Base-by-base conservation (phyloP, 352 stramenopile species). In the Phytophthora capsici region DNA sequence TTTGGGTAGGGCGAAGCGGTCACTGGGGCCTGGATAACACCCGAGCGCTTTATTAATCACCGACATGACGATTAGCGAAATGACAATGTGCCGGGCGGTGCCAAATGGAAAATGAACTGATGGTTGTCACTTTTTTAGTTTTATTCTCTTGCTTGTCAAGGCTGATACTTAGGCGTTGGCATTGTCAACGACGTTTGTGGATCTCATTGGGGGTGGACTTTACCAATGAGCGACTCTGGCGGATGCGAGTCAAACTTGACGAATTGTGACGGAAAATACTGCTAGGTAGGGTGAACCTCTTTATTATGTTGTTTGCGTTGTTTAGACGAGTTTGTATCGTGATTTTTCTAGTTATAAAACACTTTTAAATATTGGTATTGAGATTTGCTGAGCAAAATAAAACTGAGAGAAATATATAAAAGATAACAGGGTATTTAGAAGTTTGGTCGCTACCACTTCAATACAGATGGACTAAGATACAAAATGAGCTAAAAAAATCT, bases 81-180 rank as follows among this genome's bases (percentile, higher is more conserved):
- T 26, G n/a, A 28, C 28, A 17, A 17, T 61, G 53, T 53, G 53
- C 41, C 41, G 41, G 53, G 53, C 55, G 20, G 44, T 55, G 44
- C 44, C 43, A 63, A 63, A 46, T 53, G 41, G 41, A 37, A 53
- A 61, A 30, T 61, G 53, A 19, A 9, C 34, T 41, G 34, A 16
- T 40, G 34, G 34, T 40, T 3, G 16, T 40, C 13, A 17, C 6
- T 41, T 16, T 6, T 12, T 41, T 41, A 17, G 13, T 41, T 16
- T 6, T 6, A 9, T 1, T 17, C 13, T 41, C 5, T 19, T 41
- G 34, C 34, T 41, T 16, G 34, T 41, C 34, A 41, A 41, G 10
- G 25, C 14, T 38, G 2, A 16, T n/a, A 2, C 14, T 17, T 9
- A 9, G 4, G 5, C 4, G 6, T 19, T 41, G 34, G 13, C 34